phyloP scores from a whole-genome alignment of 805 yeast species.

The Lachancea sp. region DNA sequence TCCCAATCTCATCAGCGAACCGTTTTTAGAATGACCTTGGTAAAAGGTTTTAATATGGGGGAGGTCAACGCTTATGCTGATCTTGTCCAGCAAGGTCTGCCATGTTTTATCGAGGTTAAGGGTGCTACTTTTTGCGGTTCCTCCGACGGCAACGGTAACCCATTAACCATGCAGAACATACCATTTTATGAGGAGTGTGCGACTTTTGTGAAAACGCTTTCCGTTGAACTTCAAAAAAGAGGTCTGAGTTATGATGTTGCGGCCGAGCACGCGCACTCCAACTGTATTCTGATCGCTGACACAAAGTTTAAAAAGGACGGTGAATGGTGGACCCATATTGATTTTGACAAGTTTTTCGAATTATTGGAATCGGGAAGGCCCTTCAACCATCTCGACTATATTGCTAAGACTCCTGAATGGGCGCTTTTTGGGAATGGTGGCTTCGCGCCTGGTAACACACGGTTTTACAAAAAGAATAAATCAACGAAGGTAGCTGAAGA shows the following conservation, averaged over 20 bases:
- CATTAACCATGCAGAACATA: conserved; percentile 90
- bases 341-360: conserved; percentile 69
- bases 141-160: conserved; percentile 74
- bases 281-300: conserved; percentile 82
- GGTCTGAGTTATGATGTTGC: conserved; percentile 76
- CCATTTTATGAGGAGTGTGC: conserved; percentile 91
- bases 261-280: conserved; percentile 93
- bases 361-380: conserved; percentile 55
- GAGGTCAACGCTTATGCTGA: conserved; percentile 81
- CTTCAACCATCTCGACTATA: conserved; percentile 75
- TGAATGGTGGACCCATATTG: conserved; percentile 85
- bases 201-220: conserved; percentile 59
- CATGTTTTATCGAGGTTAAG: conserved; percentile 85
- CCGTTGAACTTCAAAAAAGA: conserved; percentile 53
- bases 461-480: conserved; percentile 56
- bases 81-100: conserved; percentile 71
- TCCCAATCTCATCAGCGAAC: conserved; percentile 79
- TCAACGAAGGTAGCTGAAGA: background rate
- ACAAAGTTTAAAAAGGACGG: conserved; percentile 60
- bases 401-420: conserved; percentile 80
- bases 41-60: conserved; percentile 85
- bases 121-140: conserved; percentile 97
- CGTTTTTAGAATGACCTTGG: conserved; percentile 83
- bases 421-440: conserved; percentile 92
- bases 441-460: conserved; percentile 78